Evolutionary conservation across 768 basidiomycete species (phyloP).

Genomic region (Hygrophoropsis aurantiaca): DNA sequence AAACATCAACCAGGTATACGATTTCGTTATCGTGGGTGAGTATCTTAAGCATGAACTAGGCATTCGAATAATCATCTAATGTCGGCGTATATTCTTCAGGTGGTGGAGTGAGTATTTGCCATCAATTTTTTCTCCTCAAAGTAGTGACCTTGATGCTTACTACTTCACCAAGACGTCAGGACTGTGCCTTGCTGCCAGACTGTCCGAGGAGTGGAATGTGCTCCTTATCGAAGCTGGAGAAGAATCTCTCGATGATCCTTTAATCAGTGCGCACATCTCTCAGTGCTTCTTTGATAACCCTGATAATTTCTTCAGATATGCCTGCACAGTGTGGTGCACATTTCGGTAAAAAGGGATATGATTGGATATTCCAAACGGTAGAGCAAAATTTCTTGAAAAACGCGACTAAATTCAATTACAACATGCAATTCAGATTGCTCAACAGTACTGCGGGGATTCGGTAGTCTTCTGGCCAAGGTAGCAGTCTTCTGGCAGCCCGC

Average conservation of each 20-base stretch:
- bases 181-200: constrained; percentile 41
- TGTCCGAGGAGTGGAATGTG: constrained; percentile 41
- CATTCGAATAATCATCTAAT: too few species aligned
- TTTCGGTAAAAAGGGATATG: constrained; percentile 23
- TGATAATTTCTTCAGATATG: constrained; percentile 7
- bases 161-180: constrained; percentile 44
- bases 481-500: not conserved
- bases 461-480: constrained; percentile 5
- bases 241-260: constrained; percentile 32
- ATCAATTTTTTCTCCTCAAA: too few species aligned
- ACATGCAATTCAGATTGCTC: constrained; percentile 3
- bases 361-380: constrained; percentile 21
- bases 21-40: too few species aligned
- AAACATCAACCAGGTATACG: too few species aligned
- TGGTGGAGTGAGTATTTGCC: too few species aligned
- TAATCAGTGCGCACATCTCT: constrained; percentile 19
- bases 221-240: constrained; percentile 41
- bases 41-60: too few species aligned
- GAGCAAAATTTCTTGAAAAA: too few species aligned
- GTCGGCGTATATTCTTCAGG: too few species aligned
- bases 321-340: constrained; percentile 30
- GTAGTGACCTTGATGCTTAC: too few species aligned
- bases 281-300: not conserved
- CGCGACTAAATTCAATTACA: not conserved
- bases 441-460: constrained; percentile 8